Evolutionary conservation across 2,329 filamentous ascomycete species (phyloP).

Genomic region (Emmonsiellopsis sp.): DNA sequence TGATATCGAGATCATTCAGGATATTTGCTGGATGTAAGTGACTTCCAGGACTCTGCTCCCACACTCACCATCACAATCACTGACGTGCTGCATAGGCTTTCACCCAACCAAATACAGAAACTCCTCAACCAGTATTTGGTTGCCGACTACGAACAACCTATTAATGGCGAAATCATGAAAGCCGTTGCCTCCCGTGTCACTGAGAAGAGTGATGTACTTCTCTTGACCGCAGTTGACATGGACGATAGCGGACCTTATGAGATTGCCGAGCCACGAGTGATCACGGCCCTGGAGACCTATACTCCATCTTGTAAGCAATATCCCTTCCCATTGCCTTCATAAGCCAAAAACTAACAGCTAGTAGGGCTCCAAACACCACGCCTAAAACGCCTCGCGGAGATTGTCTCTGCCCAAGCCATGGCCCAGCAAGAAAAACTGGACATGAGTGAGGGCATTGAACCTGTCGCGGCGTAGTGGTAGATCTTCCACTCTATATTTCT

Average conservation of each 20-base stretch:
- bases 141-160: slow-evolving; percentile 97
- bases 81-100: slow-evolving; percentile 54
- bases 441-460: slow-evolving; percentile 19
- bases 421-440: slow-evolving; percentile 86
- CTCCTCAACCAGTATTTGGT: slow-evolving; percentile 97
- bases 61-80: not conserved
- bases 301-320: slow-evolving; percentile 82
- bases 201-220: slow-evolving; percentile 93
- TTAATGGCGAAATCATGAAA: slow-evolving; percentile 99
- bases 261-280: slow-evolving; percentile 91
- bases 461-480: slow-evolving; percentile 11
- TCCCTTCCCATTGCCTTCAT: slow-evolving; percentile 2
- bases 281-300: slow-evolving; percentile 94
- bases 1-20: slow-evolving; percentile 99
- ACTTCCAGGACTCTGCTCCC: not conserved
- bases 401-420: slow-evolving; percentile 92
- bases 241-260: slow-evolving; percentile 97
- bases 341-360: slow-evolving; percentile 17
- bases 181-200: slow-evolving; percentile 93
- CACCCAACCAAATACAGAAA: slow-evolving; percentile 98
- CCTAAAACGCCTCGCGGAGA: slow-evolving; percentile 93
- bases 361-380: slow-evolving; percentile 90
- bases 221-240: slow-evolving; percentile 94
- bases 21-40: slow-evolving; percentile 98
- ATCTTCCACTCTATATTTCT: not conserved